Base-by-base conservation (phyloP, 163 green algal genomes). In the Coccomyxa subellipsoidea region DNA sequence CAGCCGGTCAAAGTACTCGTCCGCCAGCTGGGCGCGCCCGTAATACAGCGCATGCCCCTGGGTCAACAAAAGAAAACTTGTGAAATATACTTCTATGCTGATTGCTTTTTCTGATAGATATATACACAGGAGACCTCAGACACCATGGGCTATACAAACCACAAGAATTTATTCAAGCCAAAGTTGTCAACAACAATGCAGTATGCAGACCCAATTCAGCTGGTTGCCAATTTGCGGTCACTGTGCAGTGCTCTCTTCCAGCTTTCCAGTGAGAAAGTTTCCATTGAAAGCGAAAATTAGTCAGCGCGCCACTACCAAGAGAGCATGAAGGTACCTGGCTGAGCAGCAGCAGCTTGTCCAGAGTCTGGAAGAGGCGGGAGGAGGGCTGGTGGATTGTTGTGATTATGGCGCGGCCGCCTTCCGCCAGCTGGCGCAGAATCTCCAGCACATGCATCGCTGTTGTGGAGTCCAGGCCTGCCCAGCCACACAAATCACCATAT, bases 271-370 rank as follows among this genome's bases (percentile, higher is more conserved):
- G n/a, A n/a, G n/a, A n/a, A n/a, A n/a, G n/a, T n/a, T n/a, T n/a
- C n/a, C n/a, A n/a, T n/a, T n/a, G n/a, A n/a, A n/a, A n/a, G n/a
- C n/a, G n/a, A n/a, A n/a, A n/a, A n/a, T n/a, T n/a, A n/a, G n/a
- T n/a, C n/a, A n/a, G n/a, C n/a, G n/a, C n/a, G 40, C 40, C 40
- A 54, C 40, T 54, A 8, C 10, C 40, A 54, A 10, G 8, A 54
- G 40, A 8, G 40, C 8, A 54, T 54, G 47, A 18, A 7, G 5
- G 69, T 36, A 76, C 88, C 83, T 97, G 87, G 38, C 88, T 92
- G 35, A 98, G 92, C 80, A 98, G 88, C 86, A 98, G 90, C 29
- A 98, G 85, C 39, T 93, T 95, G 86, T 98, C 94, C 80, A 98
- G 89, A 85, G 95, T 90, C 69, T 94, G 85, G 82, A 95, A 98